phyloP scores from a whole-genome alignment of 1,284 basidiomycete genomes.

The Mrakiaceae sp. region DNA sequence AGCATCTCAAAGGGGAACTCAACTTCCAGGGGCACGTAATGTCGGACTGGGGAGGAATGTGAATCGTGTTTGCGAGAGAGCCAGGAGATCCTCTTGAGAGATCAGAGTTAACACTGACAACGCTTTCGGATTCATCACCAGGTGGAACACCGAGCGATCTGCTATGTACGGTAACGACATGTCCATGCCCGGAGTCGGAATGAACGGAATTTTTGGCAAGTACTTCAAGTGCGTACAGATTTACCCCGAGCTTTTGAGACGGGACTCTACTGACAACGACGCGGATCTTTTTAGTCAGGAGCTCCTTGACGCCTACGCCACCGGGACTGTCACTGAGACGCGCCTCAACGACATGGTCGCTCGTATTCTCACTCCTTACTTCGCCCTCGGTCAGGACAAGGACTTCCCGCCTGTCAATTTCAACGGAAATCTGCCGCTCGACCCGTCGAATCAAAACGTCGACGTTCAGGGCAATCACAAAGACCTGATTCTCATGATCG shows the following conservation, averaged over 20 bases:
- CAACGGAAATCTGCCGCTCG: slow-evolving; percentile 4
- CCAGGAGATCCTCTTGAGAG: no score
- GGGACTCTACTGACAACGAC: background rate
- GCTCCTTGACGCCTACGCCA: slow-evolving; percentile 54
- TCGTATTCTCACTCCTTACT: slow-evolving; percentile 50
- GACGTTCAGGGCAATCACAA: slow-evolving; percentile 10
- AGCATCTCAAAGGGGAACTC: slow-evolving; percentile 62
- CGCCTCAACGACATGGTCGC: slow-evolving; percentile 41
- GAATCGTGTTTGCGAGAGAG: background rate
- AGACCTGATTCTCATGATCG: slow-evolving; percentile 7
- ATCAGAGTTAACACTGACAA: no score
- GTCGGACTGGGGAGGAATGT: slow-evolving; percentile 12
- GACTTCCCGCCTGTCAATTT: slow-evolving; percentile 42
- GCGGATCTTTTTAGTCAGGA: slow-evolving; percentile 23
- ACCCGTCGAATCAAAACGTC: background rate
- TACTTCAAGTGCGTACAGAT: slow-evolving; percentile 5
- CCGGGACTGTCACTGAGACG: slow-evolving; percentile 51
- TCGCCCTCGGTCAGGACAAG: slow-evolving; percentile 46
- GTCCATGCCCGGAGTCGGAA: background rate
- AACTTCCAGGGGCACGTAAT: slow-evolving; percentile 41
- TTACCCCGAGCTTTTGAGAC: background rate
- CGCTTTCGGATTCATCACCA: no score
- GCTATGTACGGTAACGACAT: slow-evolving; percentile 38
- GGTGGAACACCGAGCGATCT: background rate
- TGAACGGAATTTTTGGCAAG: background rate